Conservation (phyloP, 805 yeast genomes). For the Zygotorulaspora florentina region DNA sequence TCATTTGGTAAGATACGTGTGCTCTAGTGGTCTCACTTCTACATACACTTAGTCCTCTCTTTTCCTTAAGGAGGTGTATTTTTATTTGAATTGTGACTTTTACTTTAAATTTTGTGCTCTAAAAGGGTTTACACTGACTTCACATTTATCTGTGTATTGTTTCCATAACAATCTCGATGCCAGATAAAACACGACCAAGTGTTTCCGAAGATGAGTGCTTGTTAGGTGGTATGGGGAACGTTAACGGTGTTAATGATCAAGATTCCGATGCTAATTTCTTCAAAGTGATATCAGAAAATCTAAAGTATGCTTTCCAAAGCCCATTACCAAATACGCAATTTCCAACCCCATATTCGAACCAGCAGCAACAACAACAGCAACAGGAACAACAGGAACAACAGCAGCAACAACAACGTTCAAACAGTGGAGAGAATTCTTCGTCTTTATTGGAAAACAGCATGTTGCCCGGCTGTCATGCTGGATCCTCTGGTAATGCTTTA, state of each 20-base stretch:
- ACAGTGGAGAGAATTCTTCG: conserved; percentile 18
- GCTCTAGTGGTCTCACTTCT: too few relatives aligned
- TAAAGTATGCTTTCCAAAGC: conserved; percentile 31
- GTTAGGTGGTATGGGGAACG: conserved; percentile 5
- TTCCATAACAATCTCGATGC: background rate
- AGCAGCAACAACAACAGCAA: conserved; percentile 16
- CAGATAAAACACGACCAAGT: conserved; percentile 5
- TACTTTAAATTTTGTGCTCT: too few relatives aligned
- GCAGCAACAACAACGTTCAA: conserved; percentile 2
- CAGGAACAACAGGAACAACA: conserved; percentile 21
- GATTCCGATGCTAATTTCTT: conserved; percentile 29
- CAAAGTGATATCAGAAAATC: conserved; percentile 27
- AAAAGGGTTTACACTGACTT: too few relatives aligned
- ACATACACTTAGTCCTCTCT: too few relatives aligned
- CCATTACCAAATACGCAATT: conserved; percentile 33
- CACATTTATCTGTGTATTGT: too few relatives aligned
- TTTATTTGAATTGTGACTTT: too few relatives aligned
- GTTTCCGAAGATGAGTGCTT: conserved; percentile 10
- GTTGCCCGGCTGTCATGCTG: conserved; percentile 14
- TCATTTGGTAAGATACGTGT: too few relatives aligned
- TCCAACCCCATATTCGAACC: conserved; percentile 35
- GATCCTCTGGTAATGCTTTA: conserved; percentile 1
- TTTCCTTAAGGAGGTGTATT: too few relatives aligned
- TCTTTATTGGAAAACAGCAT: conserved; percentile 29
- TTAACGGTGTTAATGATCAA: conserved; percentile 9